A percentile compares a stretch with the other conserved stretches of the same genome.
These are phyloP conservation scores for Botryotinia convoluta DNA, from an alignment of 2,329 filamentous ascomycete genomes.

Conservation along the genomic window DNA sequence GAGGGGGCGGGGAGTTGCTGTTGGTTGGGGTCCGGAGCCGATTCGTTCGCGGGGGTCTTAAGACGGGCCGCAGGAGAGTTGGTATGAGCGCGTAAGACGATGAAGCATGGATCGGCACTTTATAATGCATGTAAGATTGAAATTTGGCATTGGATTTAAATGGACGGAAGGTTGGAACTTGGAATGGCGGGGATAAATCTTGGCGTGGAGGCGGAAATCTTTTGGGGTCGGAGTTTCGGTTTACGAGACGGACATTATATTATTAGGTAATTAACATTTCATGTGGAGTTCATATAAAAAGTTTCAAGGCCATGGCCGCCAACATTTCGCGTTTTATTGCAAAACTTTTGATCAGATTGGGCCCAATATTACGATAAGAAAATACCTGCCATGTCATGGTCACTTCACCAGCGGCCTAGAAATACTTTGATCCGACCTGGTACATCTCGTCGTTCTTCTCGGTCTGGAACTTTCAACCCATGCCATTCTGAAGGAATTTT, in stretches of 20 bases:
- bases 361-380: not conserved
- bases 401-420: not conserved
- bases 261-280: not conserved
- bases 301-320: not conserved
- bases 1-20: conserved; percentile 26
- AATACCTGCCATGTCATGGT: not conserved
- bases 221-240: conserved; percentile 3
- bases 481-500: not conserved
- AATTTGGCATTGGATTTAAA: not conserved
- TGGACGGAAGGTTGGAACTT: not conserved
- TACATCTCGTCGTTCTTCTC: not conserved
- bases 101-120: not conserved
- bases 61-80: conserved; percentile 16
- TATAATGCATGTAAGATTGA: not conserved
- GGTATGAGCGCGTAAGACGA: conserved; percentile 1
- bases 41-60: conserved; percentile 11
- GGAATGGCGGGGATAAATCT: not conserved
- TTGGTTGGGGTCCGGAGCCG: conserved; percentile 21
- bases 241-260: conserved; percentile 7
- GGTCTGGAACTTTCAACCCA: too few species aligned
- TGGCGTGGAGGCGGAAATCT: not conserved
- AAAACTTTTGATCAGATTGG: not conserved
- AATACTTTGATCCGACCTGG: not conserved
- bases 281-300: not conserved
- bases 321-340: not conserved